Base-by-base conservation (phyloP, 2,329 filamentous ascomycete species). In the Pestalotiopsis sp. region DNA sequence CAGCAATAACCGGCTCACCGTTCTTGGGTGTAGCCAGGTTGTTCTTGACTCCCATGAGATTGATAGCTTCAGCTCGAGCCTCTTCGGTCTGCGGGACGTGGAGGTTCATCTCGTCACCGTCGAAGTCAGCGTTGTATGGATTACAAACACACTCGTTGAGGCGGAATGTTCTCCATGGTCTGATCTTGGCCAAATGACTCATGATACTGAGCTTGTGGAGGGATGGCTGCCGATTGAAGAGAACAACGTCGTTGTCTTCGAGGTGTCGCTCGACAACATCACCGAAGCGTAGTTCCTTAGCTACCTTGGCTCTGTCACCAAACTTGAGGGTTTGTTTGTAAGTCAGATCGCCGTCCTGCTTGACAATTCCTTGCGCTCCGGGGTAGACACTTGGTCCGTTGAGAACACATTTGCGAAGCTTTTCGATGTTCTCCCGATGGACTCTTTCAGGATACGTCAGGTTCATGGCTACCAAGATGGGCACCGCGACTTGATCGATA, bases 141-240 rank as follows among this genome's bases (percentile, higher is more conserved):
- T 93, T 95, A 81, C 96, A 99, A 1, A 97, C 96, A 88, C 96
- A 99, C 79, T 99, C 96, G 78, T 99, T 99, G 20, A 99, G 86
- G 67, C 96, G 92, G 79, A 99, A 98, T 0, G 96, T 99, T 80
- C 95, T 91, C 91, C 96, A 97, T 0, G 95, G 96, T 64, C 96
- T 90, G 63, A 99, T 90, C 80, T 98, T 98, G 74, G 92, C 96
- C 76, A 92, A 90, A 84, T 99, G 96, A 77, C 93, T 95, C 83
- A 99, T 94, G 80, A 99, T 99, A 90, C 94, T 97, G 72, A 99
- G 92, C 81, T 98, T 99, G 86, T 99, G 96, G 9, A 99, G 88
- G 1, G 96, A 99, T 0, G 96, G 96, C 77, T 99, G 96, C 71
- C 96, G 94, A 78, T 99, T 99, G 87, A 99, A 99, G 0, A 99